A percentile compares a stretch with the other conserved stretches of the same genome.
Evolutionary conservation across 306 rosid genomes (phyloP).

Genomic region (Delonix regia): DNA sequence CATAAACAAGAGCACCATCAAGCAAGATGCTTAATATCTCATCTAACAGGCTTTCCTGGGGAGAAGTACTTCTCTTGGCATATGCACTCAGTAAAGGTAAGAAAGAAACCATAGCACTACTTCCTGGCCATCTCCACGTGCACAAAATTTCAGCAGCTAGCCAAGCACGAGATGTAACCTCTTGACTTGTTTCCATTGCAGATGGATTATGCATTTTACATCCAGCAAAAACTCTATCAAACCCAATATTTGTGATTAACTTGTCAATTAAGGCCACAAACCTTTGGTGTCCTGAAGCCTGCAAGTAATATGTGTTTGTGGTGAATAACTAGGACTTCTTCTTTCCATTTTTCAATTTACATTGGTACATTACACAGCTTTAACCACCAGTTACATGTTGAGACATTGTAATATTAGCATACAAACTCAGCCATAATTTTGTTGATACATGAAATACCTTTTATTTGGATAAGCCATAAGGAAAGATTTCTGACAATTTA

Average conservation of each 20-base stretch:
- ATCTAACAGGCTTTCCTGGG: constrained; percentile 65
- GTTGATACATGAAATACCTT: constrained; percentile 4
- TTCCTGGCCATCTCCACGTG: constrained; percentile 96
- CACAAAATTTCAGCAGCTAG: constrained; percentile 92
- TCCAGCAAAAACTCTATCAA: constrained; percentile 58
- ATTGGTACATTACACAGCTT: constrained; percentile 6
- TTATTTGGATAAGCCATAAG: constrained; percentile 22
- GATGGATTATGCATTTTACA: constrained; percentile 40
- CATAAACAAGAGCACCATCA: constrained; percentile 80
- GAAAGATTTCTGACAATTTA: not conserved
- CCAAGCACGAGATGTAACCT: constrained; percentile 68
- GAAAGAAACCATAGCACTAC: constrained; percentile 74
- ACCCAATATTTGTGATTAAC: constrained; percentile 69
- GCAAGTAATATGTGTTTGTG: constrained; percentile 48
- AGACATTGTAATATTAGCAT: constrained; percentile 3
- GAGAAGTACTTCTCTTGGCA: constrained; percentile 51
- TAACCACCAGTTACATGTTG: constrained; percentile 18
- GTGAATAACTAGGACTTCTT: constrained; percentile 31
- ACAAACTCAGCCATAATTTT: constrained; percentile 18
- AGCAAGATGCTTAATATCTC: constrained; percentile 62
- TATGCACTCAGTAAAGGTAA: constrained; percentile 70
- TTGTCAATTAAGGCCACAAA: constrained; percentile 71
- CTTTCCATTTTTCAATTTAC: constrained; percentile 5
- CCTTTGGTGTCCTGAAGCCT: constrained; percentile 68
- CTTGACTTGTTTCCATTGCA: constrained; percentile 50